A percentile compares a stretch with the other conserved stretches of the same genome.
Evolutionary conservation across 192 early-diverging fungal genomes (phyloP).

Genomic region (Rhizoclosmatium globosum): DNA sequence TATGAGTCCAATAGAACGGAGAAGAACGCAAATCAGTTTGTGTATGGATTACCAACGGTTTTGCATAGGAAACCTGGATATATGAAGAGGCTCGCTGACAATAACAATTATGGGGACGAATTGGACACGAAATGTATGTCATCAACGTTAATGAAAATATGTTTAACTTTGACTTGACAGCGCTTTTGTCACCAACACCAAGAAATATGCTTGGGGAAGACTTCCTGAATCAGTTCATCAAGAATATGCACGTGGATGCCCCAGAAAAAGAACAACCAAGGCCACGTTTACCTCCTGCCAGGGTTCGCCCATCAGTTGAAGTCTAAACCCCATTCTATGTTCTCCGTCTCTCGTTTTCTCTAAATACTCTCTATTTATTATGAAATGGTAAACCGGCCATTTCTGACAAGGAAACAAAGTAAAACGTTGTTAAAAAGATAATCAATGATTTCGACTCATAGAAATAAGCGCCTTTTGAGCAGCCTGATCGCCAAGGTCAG

Average conservation of each 20-base stretch:
- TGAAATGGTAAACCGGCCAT: too few species aligned
- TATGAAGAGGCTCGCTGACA: constrained; percentile 44
- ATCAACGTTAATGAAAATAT: not conserved
- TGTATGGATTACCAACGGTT: constrained; percentile 53
- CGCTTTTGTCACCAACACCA: constrained; percentile 49
- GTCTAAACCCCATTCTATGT: constrained; percentile 7
- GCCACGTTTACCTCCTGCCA: constrained; percentile 16
- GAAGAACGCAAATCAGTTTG: constrained; percentile 3
- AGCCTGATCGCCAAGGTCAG: constrained; percentile 20
- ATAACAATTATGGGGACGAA: constrained; percentile 56
- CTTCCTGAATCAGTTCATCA: constrained; percentile 15
- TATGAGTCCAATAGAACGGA: constrained; percentile 11
- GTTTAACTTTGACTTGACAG: constrained; percentile 31
- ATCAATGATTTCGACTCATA: not conserved
- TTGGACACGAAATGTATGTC: constrained; percentile 46
- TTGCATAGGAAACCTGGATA: constrained; percentile 37
- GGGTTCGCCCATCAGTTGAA: not conserved
- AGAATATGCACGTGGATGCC: not conserved
- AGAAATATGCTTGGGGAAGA: constrained; percentile 47
- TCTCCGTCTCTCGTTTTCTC: not conserved
- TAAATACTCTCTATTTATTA: too few species aligned
- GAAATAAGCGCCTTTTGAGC: constrained; percentile 4
- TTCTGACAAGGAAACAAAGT: not conserved
- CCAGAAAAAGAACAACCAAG: not conserved
- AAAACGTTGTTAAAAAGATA: not conserved